Evolutionary conservation across 148 eudicot genomes (phyloP).

Genomic region (Silene conica): DNA sequence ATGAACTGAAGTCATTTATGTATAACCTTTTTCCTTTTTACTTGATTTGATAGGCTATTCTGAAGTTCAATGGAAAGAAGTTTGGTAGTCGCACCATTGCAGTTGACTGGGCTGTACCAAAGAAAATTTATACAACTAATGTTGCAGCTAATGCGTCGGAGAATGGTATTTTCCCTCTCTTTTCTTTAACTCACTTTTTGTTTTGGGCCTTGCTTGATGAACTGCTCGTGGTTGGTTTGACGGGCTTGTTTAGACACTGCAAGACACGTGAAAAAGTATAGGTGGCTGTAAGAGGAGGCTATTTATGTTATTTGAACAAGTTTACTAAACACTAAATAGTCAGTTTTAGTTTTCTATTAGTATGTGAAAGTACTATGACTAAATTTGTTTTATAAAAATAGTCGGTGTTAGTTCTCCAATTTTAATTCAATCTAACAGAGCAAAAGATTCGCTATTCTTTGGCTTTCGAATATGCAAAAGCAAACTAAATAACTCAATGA

Average conservation of each 20-base stretch:
- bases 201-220: not conserved
- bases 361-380: too few relatives aligned
- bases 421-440: not conserved
- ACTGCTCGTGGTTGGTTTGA: not conserved
- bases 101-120: slow-evolving; percentile 97
- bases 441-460: not conserved
- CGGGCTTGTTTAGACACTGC: not conserved
- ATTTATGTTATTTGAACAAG: too few relatives aligned
- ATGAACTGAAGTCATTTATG: not conserved
- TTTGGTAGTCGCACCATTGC: slow-evolving; percentile 75
- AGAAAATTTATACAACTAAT: slow-evolving; percentile 61
- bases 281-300: too few relatives aligned
- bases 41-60: slow-evolving; percentile 56
- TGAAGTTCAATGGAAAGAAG: slow-evolving; percentile 69
- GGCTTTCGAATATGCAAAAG: not conserved
- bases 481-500: not conserved
- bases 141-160: slow-evolving; percentile 31
- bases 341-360: too few relatives aligned
- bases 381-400: too few relatives aligned
- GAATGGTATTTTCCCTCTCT: slow-evolving; percentile 48
- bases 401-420: not conserved
- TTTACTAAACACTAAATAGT: too few relatives aligned
- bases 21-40: slow-evolving; percentile 5
- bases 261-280: not conserved
- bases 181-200: not conserved